Percentiles rank a stretch among this genome's conserved stretches.
These are phyloP conservation scores for Candida labiduridarum DNA, from an alignment of 1,139 yeast genomes.

Conservation along the genomic window DNA sequence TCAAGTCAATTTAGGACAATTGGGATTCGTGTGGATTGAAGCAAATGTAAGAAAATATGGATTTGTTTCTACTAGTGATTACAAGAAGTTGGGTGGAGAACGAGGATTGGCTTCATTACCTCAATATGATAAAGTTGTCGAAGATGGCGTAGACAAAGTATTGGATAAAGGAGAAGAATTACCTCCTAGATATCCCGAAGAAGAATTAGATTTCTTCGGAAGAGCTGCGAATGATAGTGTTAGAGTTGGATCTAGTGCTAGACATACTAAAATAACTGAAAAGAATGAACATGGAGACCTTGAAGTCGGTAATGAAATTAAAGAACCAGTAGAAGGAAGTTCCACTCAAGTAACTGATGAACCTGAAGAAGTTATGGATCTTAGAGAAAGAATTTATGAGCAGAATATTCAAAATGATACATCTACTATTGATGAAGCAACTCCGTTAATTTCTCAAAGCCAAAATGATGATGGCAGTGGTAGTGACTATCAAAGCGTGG, in stretches of 20 bases:
- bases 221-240: slow-evolving; percentile 26
- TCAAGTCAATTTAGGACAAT: slow-evolving; percentile 85
- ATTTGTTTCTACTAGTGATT: slow-evolving; percentile 67
- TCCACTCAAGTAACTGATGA: slow-evolving; percentile 34
- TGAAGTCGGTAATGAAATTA: slow-evolving; percentile 19
- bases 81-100: slow-evolving; percentile 43
- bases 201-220: slow-evolving; percentile 68
- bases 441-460: slow-evolving; percentile 12
- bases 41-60: slow-evolving; percentile 95
- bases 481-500: slow-evolving; percentile 1
- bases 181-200: slow-evolving; percentile 69
- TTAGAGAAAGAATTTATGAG: slow-evolving; percentile 41
- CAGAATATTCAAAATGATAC: slow-evolving; percentile 21
- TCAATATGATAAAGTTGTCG: slow-evolving; percentile 31
- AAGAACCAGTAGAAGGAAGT: slow-evolving; percentile 17
- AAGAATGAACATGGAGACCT: slow-evolving; percentile 15
- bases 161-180: slow-evolving; percentile 73
- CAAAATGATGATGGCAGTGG: background rate
- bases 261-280: slow-evolving; percentile 18
- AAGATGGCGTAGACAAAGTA: slow-evolving; percentile 42
- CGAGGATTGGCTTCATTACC: slow-evolving; percentile 49
- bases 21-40: slow-evolving; percentile 92
- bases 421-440: slow-evolving; percentile 12
- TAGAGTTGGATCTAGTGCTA: slow-evolving; percentile 27
- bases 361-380: slow-evolving; percentile 44